Percentiles rank a stretch among this genome's conserved stretches.
Conservation (phyloP, 202 grass and related monocot genomes). For the Panicum virgatum region DNA sequence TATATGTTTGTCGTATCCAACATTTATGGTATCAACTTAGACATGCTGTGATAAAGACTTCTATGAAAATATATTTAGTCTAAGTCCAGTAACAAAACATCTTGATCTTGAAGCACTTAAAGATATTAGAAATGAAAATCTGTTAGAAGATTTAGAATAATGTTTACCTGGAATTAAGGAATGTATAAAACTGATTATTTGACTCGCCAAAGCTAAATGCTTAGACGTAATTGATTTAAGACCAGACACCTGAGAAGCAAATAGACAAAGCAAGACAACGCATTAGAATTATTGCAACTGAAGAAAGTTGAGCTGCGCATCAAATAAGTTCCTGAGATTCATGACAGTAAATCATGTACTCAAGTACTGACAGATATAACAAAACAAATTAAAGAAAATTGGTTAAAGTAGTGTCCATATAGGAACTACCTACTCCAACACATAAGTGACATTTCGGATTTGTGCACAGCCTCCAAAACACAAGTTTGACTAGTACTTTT, state of each 20-base stretch:
- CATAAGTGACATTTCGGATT: neutral
- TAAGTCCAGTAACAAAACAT: conserved; percentile 11
- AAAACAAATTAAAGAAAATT: neutral
- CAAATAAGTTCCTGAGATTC: neutral
- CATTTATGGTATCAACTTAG: neutral
- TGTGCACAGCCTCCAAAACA: neutral
- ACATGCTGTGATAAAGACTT: neutral
- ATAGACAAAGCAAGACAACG: conserved; percentile 6
- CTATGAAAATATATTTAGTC: neutral
- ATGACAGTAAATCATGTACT: conserved; percentile 13
- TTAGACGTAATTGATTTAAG: conserved; percentile 98
- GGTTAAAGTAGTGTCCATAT: conserved; percentile 22
- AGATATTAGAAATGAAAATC: neutral
- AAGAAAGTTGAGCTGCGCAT: neutral
- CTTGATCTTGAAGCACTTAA: neutral
- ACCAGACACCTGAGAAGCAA: conserved; percentile 84
- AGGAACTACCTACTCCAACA: neutral
- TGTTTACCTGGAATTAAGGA: conserved; percentile 90
- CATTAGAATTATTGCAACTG: neutral
- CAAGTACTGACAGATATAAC: conserved; percentile 21
- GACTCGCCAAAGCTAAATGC: conserved; percentile 98
- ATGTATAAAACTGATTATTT: conserved; percentile 93
- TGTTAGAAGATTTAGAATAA: conserved; percentile 17
- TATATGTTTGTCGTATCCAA: neutral
- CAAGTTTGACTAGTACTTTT: neutral